Percentiles rank a stretch among this genome's conserved stretches.
Conservation (phyloP, 1,284 basidiomycete species). For the Tausonia pullulans region DNA sequence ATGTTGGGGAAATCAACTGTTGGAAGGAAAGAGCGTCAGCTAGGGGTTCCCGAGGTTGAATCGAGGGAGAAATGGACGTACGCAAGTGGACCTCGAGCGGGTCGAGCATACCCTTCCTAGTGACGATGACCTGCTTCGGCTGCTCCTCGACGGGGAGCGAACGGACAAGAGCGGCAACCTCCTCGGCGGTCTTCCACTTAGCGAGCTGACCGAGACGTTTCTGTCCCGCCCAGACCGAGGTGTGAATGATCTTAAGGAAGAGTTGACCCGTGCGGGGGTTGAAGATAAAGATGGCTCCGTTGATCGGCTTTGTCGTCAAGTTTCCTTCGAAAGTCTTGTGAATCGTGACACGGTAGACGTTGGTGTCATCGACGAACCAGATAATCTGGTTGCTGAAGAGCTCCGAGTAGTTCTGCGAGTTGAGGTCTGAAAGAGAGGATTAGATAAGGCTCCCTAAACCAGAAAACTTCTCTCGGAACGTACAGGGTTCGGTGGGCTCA, state of each 20-base stretch:
- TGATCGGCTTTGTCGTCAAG: conserved; percentile 98
- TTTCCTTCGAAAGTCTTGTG: conserved; percentile 99
- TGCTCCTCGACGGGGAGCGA: conserved; percentile 98
- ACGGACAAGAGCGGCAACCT: conserved; percentile 94
- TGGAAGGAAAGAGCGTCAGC: not conserved
- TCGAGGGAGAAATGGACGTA: not conserved
- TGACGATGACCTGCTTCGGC: conserved; percentile 98
- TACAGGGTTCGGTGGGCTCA: conserved; percentile 84
- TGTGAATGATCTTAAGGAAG: conserved; percentile 99
- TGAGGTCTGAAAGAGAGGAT: conserved; percentile 9
- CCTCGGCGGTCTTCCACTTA: conserved; percentile 99
- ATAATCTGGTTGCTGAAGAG: conserved; percentile 99
- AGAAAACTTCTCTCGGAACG: conserved; percentile 57
- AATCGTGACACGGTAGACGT: conserved; percentile 98
- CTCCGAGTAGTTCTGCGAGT: conserved; percentile 78
- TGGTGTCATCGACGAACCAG: conserved; percentile 99
- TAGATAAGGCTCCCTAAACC: conserved; percentile 35
- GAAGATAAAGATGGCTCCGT: conserved; percentile 99
- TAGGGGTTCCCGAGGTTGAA: not conserved
- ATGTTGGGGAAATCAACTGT: conserved; percentile 94
- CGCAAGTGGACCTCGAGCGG: conserved; percentile 93
- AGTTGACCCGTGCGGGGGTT: conserved; percentile 97
- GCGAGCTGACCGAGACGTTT: conserved; percentile 98
- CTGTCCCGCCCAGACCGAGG: conserved; percentile 98
- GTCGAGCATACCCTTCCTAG: conserved; percentile 98